Evolutionary conservation across 1,139 yeast species (phyloP), one percentile per base, ranked within the genome.

Genomic region (Trichomonascaceae sp.): DNA sequence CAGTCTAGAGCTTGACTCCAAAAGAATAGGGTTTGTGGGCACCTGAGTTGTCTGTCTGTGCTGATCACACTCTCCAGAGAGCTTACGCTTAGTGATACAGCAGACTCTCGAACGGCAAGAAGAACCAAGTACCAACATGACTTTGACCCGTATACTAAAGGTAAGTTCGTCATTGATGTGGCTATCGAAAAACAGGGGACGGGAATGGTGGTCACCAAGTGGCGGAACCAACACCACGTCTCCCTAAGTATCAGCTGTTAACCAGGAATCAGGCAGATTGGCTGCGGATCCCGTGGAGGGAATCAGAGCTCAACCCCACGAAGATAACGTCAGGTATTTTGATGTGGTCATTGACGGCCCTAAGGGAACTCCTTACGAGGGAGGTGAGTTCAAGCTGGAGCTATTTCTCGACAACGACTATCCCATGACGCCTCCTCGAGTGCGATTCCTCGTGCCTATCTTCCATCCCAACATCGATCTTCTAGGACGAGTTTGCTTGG

Each of bases 221-320:
- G 23, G 30, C 25, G 8, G n/a, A n/a, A n/a, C n/a, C n/a, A n/a
- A n/a, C n/a, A n/a, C n/a, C n/a, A n/a, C n/a, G n/a, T n/a, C n/a
- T n/a, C n/a, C n/a, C n/a, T n/a, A n/a, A n/a, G n/a, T n/a, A n/a
- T n/a, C n/a, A n/a, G n/a, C n/a, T n/a, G n/a, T n/a, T n/a, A 20
- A 8, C 23, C 6, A 72, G 76, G 98, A 92, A 61, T 87, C 97
- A 5, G 95, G 89, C 55, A 67, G 96, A 44, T 65, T 89, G 31
- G 79, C 79, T 26, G 75, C 87, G 27, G 98, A 92, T 50, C 98
- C 98, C 0, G 97, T 89, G 2, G 93, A 96, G 1, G 98, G 98
- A 2, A 92, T 89, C 50, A 69, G 77, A 1, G 98, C 98, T 2
- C 71, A 64, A 30, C 98, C 98, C 4, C 92, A 81, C 43, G 97